phyloP scores from a whole-genome alignment of 2,329 filamentous ascomycete species.

The Penicillium sp. region DNA sequence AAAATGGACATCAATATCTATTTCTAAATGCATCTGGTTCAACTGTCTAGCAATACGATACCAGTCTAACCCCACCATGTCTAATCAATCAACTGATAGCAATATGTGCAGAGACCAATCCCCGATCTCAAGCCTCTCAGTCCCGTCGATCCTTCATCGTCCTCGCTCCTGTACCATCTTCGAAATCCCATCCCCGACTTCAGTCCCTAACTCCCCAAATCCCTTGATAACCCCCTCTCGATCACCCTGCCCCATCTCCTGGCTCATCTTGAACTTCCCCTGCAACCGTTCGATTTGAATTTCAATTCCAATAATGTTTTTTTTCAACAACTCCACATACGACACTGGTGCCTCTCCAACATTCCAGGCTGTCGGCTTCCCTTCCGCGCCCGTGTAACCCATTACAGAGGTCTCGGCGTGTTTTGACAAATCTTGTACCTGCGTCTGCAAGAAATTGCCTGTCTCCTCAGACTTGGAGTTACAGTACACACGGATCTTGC shows the following conservation, averaged over 20 bases:
- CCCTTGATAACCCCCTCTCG: slow-evolving; percentile 59
- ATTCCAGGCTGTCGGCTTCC: slow-evolving; percentile 58
- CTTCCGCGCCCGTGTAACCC: slow-evolving; percentile 50
- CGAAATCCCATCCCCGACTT: slow-evolving; percentile 37
- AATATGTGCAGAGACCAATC: not conserved
- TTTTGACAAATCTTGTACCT: slow-evolving; percentile 55
- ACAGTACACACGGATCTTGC: slow-evolving; percentile 55
- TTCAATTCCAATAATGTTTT: slow-evolving; percentile 62
- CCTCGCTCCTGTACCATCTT: slow-evolving; percentile 12
- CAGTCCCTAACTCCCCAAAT: slow-evolving; percentile 49
- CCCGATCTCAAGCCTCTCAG: too few species aligned
- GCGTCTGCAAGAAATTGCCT: slow-evolving; percentile 49
- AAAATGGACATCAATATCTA: too few species aligned
- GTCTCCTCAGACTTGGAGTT: slow-evolving; percentile 52
- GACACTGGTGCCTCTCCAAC: slow-evolving; percentile 60
- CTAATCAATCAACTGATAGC: too few species aligned
- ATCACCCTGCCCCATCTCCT: slow-evolving; percentile 58
- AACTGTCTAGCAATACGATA: too few species aligned
- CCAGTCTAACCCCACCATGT: too few species aligned
- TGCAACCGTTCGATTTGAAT: slow-evolving; percentile 57
- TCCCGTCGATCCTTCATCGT: not conserved
- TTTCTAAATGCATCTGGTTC: too few species aligned
- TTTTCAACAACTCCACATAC: slow-evolving; percentile 60
- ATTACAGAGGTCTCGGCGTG: slow-evolving; percentile 58
- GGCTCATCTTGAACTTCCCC: slow-evolving; percentile 69